Base-by-base conservation (phyloP, 2,329 filamentous ascomycete genomes). In the Xylariaceae sp. region DNA sequence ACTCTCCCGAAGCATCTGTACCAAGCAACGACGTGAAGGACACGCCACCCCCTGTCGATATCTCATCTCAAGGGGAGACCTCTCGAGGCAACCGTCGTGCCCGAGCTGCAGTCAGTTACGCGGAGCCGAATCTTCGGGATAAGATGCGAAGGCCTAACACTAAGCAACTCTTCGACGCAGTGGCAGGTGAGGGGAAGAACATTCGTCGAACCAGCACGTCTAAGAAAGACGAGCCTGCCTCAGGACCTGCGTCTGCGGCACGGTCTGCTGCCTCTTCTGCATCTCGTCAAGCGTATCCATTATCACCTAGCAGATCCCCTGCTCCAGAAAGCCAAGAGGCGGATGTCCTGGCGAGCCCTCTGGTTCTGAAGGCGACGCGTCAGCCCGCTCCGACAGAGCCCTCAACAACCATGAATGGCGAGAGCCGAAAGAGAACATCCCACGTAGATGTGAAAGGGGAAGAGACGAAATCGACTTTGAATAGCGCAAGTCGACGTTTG, bases 71-170 rank as follows among this genome's bases (percentile, higher is more conserved):
- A 34, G 77, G 79, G 45, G 80, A 87, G 60, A 79, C 79, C 28
- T 76, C 81, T 28, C 79, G 89, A 42, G 81, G 82, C 18, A 87
- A 84, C 60, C 77, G 89, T 59, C 81, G 89, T 58, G 82, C 83
- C 44, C 78, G 87, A 61, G 73, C 82, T 11, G 78, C 84, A 45
- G 81, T 94, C 55, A 93, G 88, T 73, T 94, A 94, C 67, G 87
- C 88, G 11, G 88, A 93, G 67, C 89, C 89, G 1, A 93, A 88
- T 63, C 75, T 94, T 40, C 80, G 87, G 56, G 87, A 86, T 65
- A 94, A 94, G 72, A 92, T 94, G 89, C 81, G 89, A 53, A 81
- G 89, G 53, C 88, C 89, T 18, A 88, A 58, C 45, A 58, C 86
- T 1, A 89, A 89, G 65, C 83, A 89, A 58, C 71, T 92, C 10